Evolutionary conservation across 192 early-diverging fungal genomes (phyloP).

Genomic region (Podila clonocystis): DNA sequence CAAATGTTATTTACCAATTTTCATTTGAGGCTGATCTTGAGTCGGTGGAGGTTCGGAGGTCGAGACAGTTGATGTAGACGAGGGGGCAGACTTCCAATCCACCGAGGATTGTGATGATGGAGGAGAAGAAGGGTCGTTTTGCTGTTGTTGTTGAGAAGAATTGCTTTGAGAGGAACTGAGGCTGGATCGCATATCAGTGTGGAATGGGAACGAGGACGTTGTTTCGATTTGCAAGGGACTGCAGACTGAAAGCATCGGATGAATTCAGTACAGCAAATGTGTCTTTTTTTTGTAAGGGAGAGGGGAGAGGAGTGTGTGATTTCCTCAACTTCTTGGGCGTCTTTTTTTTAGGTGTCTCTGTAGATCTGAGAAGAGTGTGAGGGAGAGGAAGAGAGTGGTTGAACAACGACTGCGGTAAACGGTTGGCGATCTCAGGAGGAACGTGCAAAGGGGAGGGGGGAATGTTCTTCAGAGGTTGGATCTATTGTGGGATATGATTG

Average conservation of each 20-base stretch:
- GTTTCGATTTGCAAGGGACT: constrained; percentile 46
- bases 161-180: not conserved
- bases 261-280: not conserved
- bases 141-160: constrained; percentile 2
- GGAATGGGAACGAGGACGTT: constrained; percentile 45
- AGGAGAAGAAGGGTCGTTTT: not conserved
- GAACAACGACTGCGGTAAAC: not conserved
- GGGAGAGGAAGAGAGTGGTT: not conserved
- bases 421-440: not conserved
- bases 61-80: not conserved
- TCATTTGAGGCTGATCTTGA: not conserved
- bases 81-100: not conserved
- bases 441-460: not conserved
- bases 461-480: not conserved
- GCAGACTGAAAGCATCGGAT: constrained; percentile 47
- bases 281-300: constrained; percentile 2
- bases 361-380: not conserved
- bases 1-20: not conserved
- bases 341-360: too few relatives aligned
- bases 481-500: not conserved
- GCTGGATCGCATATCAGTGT: constrained; percentile 33
- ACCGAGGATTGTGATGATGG: not conserved
- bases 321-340: too few relatives aligned
- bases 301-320: not conserved
- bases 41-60: not conserved